Evolutionary conservation across 305 asterid species (phyloP), one percentile per base, ranked within the genome.

Genomic region (Fraxinus greggii): DNA sequence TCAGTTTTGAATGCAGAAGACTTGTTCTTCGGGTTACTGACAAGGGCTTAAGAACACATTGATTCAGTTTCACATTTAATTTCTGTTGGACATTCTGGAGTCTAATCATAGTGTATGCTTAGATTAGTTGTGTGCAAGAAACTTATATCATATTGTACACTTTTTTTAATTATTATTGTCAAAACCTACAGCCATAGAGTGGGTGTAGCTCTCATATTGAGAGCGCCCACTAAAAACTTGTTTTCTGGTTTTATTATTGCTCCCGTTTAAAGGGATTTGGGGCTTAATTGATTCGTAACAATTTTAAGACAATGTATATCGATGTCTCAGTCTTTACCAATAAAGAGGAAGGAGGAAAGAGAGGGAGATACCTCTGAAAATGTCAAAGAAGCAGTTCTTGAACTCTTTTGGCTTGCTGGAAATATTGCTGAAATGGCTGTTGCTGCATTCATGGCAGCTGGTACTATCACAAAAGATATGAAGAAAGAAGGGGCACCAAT

Each of bases 331-430:
- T 61, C 31, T 61, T 21, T 23, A 7, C 29, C 28, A 21, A 65
- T 24, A 23, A 21, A 61, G 17, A 8, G 29, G 4, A 24, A 10
- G 29, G 33, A 24, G n/a, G 29, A 63, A 28, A 63, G 77, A 7
- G 45, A 7, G 81, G n/a, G 38, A 8, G 31, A 13, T 32, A 86
- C 92, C 92, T 89, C 92, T 0, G 92, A 89, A 75, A 89, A 88
- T 72, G 90, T 89, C 86, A 89, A 82, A 82, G 92, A 89, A 51
- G 92, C 87, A 65, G 89, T 86, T 84, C 83, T 89, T 75, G 84
- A 81, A 61, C 88, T 86, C 89, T 88, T 88, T 26, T 79, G 92
- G 79, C 92, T 88, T 59, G 92, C 92, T 48, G 91, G 91, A 75
- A 85, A 88, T 35, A 88, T 59, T 59, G 92, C 90, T 40, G 83